Evolutionary conservation across 2,329 filamentous ascomycete species (phyloP).

Genomic region (Fusarium sp.): DNA sequence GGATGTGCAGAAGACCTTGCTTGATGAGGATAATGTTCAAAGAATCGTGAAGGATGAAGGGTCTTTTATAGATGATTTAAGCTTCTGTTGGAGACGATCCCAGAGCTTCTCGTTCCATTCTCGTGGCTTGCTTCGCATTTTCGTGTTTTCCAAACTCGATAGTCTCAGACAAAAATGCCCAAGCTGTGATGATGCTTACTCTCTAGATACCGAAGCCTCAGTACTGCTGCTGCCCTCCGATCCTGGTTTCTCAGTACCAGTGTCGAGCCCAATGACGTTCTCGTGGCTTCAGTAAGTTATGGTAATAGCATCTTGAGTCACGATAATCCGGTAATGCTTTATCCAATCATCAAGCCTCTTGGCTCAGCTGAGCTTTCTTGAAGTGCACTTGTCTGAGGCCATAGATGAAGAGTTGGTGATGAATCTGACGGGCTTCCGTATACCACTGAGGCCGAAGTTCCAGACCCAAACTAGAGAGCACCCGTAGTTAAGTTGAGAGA

Average conservation of each 20-base stretch:
- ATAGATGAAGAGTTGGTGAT: neutral
- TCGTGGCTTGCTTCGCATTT: neutral
- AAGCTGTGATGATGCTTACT: neutral
- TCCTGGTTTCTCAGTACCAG: neutral
- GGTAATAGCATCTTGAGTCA: neutral
- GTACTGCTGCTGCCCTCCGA: neutral
- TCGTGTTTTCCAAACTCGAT: neutral
- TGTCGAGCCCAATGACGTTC: neutral
- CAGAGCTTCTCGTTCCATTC: neutral
- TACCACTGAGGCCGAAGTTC: neutral
- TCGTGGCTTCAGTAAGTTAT: neutral
- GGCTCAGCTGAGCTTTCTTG: neutral
- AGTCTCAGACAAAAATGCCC: neutral
- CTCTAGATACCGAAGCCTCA: neutral
- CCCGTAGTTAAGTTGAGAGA: neutral
- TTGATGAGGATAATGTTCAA: conserved; percentile 15
- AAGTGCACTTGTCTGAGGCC: too few relatives aligned
- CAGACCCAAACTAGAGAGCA: too few relatives aligned
- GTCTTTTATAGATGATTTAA: conserved; percentile 18
- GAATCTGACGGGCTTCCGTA: neutral
- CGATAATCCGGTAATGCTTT: neutral
- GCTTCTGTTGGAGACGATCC: neutral
- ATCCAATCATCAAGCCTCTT: neutral
- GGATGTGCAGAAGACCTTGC: conserved; percentile 17
- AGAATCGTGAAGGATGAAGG: neutral